Evolutionary conservation across 2,329 filamentous ascomycete species (phyloP), one percentile per base, ranked within the genome.

Genomic region (Diaporthe destruens): DNA sequence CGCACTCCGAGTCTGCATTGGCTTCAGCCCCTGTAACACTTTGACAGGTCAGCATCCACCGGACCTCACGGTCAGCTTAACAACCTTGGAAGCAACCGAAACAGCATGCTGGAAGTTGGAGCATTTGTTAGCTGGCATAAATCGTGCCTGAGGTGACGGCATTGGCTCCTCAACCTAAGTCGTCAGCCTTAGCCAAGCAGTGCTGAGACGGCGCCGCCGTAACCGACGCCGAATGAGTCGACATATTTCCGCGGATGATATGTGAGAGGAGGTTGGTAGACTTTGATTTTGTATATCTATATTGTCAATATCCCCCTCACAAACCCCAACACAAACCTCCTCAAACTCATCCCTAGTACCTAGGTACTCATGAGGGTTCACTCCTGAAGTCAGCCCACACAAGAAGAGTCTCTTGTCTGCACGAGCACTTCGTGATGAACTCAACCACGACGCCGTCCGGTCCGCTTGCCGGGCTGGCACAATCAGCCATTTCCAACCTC

Each of bases 381-480:
- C 34, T 20, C n/a, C n/a, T n/a, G n/a, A n/a, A n/a, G n/a, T n/a
- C 23, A 4, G 36, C 9, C 3, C 36, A 5, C 39, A 25, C 29
- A 34, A 11, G n/a, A n/a, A 6, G 14, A 36, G 29, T 20, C 20
- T 23, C 49, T 18, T 53, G 16, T 39, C 36, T 39, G 20, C n/a
- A 55, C 0, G 23, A 32, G 1, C 25, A 18, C 6, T 39, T 44
- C 66, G 36, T 20, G 23, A 65, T 65, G 42, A 66, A 73, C 29
- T 57, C 49, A 32, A 71, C 71, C 53, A 42, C 32, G 20, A 44
- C 34, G 16, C 20, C 34, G 55, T 34, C 67, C n/a, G 34, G 51
- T 4, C 8, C 49, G n/a, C 5, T 36, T 2, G 14, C 34, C 8
- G 66, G 32, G 5, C n/a, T 73, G 44, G 16, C 54, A 12, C 32